Evolutionary conservation across 495 filamentous ascomycete genomes (phyloP).

Genomic region (Thermothielavioides terrestris): DNA sequence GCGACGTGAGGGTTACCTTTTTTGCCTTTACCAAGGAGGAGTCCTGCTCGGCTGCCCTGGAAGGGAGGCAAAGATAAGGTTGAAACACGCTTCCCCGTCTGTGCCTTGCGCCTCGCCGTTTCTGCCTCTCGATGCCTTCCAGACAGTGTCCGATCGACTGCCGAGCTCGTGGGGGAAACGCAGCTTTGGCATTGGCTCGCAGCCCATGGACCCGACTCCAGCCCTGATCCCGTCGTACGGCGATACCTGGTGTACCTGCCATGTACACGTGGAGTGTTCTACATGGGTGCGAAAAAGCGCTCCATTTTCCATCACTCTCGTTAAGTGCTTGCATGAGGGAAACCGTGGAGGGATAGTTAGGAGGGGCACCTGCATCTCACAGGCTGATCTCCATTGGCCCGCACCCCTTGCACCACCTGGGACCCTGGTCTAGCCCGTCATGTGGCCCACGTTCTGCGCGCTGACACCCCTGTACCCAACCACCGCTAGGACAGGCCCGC

Average conservation of each 20-base stretch:
- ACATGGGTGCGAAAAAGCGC: neutral
- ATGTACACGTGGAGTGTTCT: no score
- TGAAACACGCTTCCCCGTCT: conserved; percentile 1
- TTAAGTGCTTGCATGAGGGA: conserved; percentile 21
- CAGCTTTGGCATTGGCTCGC: neutral
- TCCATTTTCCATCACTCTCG: conserved; percentile 11
- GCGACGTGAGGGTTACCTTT: no score
- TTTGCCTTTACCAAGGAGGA: neutral
- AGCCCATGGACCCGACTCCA: neutral
- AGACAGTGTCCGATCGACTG: neutral
- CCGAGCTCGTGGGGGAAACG: neutral
- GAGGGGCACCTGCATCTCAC: conserved; percentile 11
- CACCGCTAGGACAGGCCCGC: neutral
- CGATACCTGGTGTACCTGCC: no score
- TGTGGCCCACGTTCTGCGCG: conserved; percentile 24
- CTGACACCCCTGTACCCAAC: conserved; percentile 15
- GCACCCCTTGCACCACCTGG: conserved; percentile 5
- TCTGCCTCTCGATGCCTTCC: neutral
- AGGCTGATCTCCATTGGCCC: conserved; percentile 12
- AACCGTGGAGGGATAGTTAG: conserved; percentile 6
- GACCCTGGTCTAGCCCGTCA: conserved; percentile 18
- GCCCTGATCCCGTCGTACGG: no score
- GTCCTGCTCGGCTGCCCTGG: no score
- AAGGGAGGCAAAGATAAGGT: conserved; percentile 4
- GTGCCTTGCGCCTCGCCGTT: no score